phyloP scores from a whole-genome alignment of 441 rosid species.

The Brassica hybrid region DNA sequence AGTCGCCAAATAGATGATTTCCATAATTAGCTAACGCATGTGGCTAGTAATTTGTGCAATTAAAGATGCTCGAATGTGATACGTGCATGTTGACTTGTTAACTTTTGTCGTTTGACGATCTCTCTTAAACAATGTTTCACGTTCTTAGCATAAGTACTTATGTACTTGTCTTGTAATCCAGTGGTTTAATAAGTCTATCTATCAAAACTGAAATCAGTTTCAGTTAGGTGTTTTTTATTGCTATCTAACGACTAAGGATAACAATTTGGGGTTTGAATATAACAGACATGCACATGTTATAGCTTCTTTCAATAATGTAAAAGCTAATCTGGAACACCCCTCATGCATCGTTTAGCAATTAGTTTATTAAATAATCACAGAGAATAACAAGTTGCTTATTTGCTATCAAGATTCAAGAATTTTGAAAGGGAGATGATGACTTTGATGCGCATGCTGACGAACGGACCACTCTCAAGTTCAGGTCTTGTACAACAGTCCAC shows the following conservation, averaged over 20 bases:
- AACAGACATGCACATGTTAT: neutral
- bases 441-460: constrained; percentile 42
- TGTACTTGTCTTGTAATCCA: neutral
- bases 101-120: constrained; percentile 1
- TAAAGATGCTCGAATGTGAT: constrained; percentile 19
- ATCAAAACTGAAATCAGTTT: neutral
- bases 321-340: neutral
- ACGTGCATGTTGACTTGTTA: constrained; percentile 5
- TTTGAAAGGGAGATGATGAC: constrained; percentile 19
- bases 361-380: neutral
- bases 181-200: neutral
- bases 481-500: constrained; percentile 42
- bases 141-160: neutral
- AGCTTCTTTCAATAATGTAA: neutral
- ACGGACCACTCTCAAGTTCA: constrained; percentile 35
- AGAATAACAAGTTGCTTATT: constrained; percentile 13
- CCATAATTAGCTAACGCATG: constrained; percentile 4
- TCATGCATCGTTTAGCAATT: neutral
- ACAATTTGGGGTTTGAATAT: neutral
- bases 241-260: neutral
- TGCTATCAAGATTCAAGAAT: constrained; percentile 6
- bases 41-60: constrained; percentile 5
- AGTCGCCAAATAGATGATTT: neutral
- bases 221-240: neutral
- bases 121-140: neutral